These are phyloP conservation scores for Lactarius tabidus DNA, from an alignment of 768 basidiomycete species.

Conservation along the genomic window DNA sequence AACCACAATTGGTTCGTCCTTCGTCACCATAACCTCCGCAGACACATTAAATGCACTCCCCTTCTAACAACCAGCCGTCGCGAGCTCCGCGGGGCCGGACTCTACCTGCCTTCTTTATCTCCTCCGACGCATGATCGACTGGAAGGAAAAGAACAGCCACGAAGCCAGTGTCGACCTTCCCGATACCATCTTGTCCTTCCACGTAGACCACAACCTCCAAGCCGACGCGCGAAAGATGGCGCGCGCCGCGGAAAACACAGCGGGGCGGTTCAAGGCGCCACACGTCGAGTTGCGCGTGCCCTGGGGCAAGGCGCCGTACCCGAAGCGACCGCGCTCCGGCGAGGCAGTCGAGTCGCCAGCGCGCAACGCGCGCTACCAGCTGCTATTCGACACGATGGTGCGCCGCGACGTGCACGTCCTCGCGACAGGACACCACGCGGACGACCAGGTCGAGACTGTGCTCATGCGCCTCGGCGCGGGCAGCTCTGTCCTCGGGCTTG, in stretches of 20 bases:
- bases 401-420: conserved; percentile 38
- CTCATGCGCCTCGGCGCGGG: conserved; percentile 64
- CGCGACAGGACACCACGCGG: conserved; percentile 72
- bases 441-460: conserved; percentile 82
- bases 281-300: conserved; percentile 47
- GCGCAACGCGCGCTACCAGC: conserved; percentile 54
- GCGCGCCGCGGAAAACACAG: conserved; percentile 40
- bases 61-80: conserved; percentile 47
- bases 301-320: conserved; percentile 56
- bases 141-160: conserved; percentile 20
- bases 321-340: conserved; percentile 40
- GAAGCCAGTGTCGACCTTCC: conserved; percentile 24
- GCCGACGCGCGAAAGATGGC: conserved; percentile 54
- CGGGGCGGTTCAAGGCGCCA: conserved; percentile 37
- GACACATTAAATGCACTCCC: not conserved
- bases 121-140: conserved; percentile 35
- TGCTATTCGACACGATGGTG: conserved; percentile 48
- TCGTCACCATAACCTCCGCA: not conserved
- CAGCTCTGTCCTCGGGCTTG: conserved; percentile 51
- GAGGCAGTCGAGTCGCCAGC: conserved; percentile 52
- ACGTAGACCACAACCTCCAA: conserved; percentile 72
- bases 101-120: conserved; percentile 76
- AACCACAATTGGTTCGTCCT: conserved; percentile 40
- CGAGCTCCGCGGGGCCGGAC: conserved; percentile 80
- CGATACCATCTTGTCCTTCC: conserved; percentile 46